A percentile compares a stretch with the other conserved stretches of the same genome.
phyloP scores from a whole-genome alignment of 2,329 filamentous ascomycete genomes.

The Coniella lustricola region DNA sequence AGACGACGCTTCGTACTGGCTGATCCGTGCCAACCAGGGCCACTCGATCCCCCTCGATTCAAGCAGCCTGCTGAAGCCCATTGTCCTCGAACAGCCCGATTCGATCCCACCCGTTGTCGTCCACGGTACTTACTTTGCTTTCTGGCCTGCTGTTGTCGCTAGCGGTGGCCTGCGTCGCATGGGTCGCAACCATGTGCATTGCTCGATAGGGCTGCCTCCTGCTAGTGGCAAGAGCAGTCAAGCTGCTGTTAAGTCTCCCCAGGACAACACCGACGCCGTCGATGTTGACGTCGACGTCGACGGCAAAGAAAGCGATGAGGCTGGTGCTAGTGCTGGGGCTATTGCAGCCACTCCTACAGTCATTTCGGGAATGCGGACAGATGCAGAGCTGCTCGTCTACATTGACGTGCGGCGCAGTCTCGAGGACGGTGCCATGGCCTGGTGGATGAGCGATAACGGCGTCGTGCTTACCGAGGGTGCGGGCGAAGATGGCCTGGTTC shows the following conservation, averaged over 20 bases:
- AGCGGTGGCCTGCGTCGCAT: conserved; percentile 74
- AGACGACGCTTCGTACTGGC: conserved; percentile 56
- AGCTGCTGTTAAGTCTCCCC: too few relatives aligned
- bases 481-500: conserved; percentile 53
- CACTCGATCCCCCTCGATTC: conserved; percentile 74
- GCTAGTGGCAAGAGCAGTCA: conserved; percentile 49
- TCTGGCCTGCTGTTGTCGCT: conserved; percentile 69
- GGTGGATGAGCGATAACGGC: conserved; percentile 75
- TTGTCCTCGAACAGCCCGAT: conserved; percentile 47
- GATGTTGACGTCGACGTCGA: background rate
- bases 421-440: conserved; percentile 52
- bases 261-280: background rate
- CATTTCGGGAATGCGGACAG: conserved; percentile 61
- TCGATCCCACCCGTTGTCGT: conserved; percentile 63
- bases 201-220: conserved; percentile 64
- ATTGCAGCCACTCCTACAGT: background rate
- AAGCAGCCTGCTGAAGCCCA: conserved; percentile 61
- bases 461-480: conserved; percentile 61
- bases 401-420: conserved; percentile 65
- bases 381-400: conserved; percentile 71
- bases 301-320: background rate
- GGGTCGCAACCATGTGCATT: conserved; percentile 84
- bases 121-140: conserved; percentile 82
- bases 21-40: conserved; percentile 94
- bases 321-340: too few relatives aligned